Base-by-base conservation (phyloP, 1,139 yeast genomes). In the Pichia sp. region DNA sequence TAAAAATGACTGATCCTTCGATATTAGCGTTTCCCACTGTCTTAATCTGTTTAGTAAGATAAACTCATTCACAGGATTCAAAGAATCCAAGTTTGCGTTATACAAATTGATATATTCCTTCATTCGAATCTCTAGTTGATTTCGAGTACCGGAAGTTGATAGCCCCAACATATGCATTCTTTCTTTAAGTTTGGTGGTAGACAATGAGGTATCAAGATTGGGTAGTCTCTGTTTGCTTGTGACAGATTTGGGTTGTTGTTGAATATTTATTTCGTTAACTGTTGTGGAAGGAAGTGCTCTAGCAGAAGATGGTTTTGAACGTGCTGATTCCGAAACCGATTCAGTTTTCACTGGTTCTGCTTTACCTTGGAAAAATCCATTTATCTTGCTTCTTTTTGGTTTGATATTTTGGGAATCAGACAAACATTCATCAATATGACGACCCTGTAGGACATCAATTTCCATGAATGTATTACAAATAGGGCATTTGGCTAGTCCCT, bases 11-110 rank as follows among this genome's bases (percentile, higher is more conserved):
- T 38, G 39, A 28, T 29, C 33, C 10, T 6, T 7, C 9, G 48
- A 50, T 28, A 52, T 49, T 28, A 68, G 53, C 10, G 67, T 59
- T 55, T 90, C 97, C 95, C 96, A 85, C 53, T 77, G 77, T 31
- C 66, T 64, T 41, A 90, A 66, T 48, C 73, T 74, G 46, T 72
- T 75, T 42, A 76, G 66, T 40, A 90, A 60, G 4, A 75, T 73
- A 39, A 67, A 64, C 31, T 77, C 79, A 26, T 77, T 64, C 4
- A 75, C 75, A 0, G 96, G 97, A 31, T 69, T 69, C 42, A 75
- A 68, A n/a, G 88, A 74, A 57, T 88, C 97, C 42, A 81, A 72
- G 56, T 88, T 88, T 23, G 96, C 82, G 57, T 90, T 90, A 78
- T 81, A 85, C 16, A 88, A 60, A 35, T 83, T 78, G 49, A 85